Evolutionary conservation across 225 moss, liverwort and hornwort species (phyloP).

Genomic region (Physcomitrium patens): DNA sequence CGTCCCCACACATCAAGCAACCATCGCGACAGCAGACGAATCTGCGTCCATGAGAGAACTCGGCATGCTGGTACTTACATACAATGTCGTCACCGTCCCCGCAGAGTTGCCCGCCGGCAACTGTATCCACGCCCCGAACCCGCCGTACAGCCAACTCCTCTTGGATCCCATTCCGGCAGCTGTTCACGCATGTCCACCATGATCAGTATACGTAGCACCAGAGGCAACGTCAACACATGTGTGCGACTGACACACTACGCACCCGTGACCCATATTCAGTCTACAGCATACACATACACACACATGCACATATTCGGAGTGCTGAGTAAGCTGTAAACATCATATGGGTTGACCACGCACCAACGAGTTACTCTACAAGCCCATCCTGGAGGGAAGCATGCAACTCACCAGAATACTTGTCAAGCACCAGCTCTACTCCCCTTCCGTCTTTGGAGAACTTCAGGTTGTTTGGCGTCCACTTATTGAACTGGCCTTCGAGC

Average conservation of each 20-base stretch:
- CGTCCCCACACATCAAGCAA: too few relatives aligned
- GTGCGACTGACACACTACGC: background rate
- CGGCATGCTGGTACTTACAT: slow-evolving; percentile 29
- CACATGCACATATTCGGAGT: too few relatives aligned
- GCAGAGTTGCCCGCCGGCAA: slow-evolving; percentile 43
- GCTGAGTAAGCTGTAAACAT: too few relatives aligned
- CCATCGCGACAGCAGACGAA: too few relatives aligned
- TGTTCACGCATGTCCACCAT: slow-evolving; percentile 8
- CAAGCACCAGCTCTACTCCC: slow-evolving; percentile 32
- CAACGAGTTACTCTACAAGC: too few relatives aligned
- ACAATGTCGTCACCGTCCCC: slow-evolving; percentile 52
- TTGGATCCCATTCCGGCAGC: slow-evolving; percentile 51
- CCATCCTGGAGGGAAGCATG: too few relatives aligned
- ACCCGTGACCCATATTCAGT: too few relatives aligned
- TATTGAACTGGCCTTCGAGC: slow-evolving; percentile 34
- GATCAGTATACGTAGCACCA: background rate
- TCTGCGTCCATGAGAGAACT: too few relatives aligned
- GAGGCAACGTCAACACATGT: background rate
- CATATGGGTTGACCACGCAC: too few relatives aligned
- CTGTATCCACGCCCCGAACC: slow-evolving; percentile 46
- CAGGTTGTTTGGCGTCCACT: slow-evolving; percentile 32
- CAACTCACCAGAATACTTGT: slow-evolving; percentile 32
- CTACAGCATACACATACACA: too few relatives aligned
- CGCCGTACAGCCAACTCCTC: slow-evolving; percentile 43
- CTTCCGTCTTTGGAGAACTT: slow-evolving; percentile 34